phyloP scores from a whole-genome alignment of 2,329 filamentous ascomycete species.

The Tolypocladium nubicola region DNA sequence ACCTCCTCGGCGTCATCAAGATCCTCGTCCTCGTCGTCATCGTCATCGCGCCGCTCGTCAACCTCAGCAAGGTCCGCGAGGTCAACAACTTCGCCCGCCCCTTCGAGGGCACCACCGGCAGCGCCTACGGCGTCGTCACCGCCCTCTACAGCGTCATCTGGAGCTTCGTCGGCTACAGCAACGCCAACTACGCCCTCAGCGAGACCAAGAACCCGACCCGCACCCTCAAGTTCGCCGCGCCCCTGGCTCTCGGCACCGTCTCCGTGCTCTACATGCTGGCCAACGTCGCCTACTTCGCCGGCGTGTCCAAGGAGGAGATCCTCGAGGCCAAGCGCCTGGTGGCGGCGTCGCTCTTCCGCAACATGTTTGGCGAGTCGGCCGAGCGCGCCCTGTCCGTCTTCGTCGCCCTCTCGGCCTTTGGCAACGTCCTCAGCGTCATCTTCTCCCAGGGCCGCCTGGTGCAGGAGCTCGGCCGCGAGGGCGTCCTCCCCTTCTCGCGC shows the following conservation, averaged over 20 bases:
- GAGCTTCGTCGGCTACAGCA: constrained; percentile 58
- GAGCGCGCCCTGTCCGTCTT: constrained; percentile 53
- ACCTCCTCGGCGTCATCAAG: constrained; percentile 55
- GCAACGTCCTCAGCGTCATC: constrained; percentile 57
- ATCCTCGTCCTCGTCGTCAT: constrained; percentile 56
- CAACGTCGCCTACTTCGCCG: constrained; percentile 58
- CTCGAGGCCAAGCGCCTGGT: constrained; percentile 38
- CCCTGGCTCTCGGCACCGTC: constrained; percentile 46
- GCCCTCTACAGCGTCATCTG: constrained; percentile 64
- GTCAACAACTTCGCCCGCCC: constrained; percentile 53
- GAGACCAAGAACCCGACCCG: constrained; percentile 56
- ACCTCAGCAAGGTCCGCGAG: constrained; percentile 45
- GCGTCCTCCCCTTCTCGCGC: constrained; percentile 51
- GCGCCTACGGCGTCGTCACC: constrained; percentile 57
- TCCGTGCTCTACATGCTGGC: constrained; percentile 54
- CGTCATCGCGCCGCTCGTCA: constrained; percentile 50
- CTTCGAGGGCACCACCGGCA: constrained; percentile 56
- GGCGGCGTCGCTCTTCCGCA: constrained; percentile 44
- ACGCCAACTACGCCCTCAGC: constrained; percentile 55
- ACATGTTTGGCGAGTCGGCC: constrained; percentile 41
- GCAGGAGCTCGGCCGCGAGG: constrained; percentile 56
- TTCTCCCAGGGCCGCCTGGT: constrained; percentile 58
- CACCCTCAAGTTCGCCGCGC: constrained; percentile 55
- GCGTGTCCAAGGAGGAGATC: constrained; percentile 42
- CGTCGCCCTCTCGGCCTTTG: constrained; percentile 56